A percentile compares a stretch with the other conserved stretches of the same genome.
Evolutionary conservation across 768 basidiomycete species (phyloP).

Genomic region (Rhodotorula sphaerocarpa): DNA sequence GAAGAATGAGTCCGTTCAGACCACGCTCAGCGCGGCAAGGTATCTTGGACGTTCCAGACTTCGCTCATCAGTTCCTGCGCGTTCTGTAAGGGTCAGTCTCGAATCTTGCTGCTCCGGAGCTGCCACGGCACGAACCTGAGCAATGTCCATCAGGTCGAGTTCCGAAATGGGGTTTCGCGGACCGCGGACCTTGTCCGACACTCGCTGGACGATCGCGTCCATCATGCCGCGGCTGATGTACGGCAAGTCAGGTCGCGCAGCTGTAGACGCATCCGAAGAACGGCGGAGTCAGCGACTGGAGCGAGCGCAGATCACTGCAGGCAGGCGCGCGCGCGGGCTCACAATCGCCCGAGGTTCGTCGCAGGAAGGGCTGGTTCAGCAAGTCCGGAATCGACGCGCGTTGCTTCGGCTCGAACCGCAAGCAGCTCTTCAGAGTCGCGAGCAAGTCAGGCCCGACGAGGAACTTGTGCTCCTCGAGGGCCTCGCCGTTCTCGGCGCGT

Average conservation of each 20-base stretch:
- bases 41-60: constrained; percentile 1
- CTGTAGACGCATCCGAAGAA: too few relatives aligned
- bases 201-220: constrained; percentile 7
- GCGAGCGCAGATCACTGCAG: not conserved
- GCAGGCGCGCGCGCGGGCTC: too few relatives aligned
- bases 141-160: constrained; percentile 1
- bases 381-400: constrained; percentile 80
- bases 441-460: constrained; percentile 70
- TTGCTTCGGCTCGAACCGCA: constrained; percentile 69
- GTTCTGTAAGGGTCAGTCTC: not conserved
- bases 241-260: not conserved
- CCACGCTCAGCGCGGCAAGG: not conserved
- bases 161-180: not conserved
- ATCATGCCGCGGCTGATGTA: constrained; percentile 3
- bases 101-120: not conserved
- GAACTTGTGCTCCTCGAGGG: constrained; percentile 60
- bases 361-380: constrained; percentile 44
- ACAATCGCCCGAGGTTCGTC: constrained; percentile 13
- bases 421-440: constrained; percentile 69
- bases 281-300: not conserved
- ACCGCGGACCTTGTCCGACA: constrained; percentile 15
- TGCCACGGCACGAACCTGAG: not conserved
- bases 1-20: not conserved
- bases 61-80: constrained; percentile 4
- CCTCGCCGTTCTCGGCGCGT: constrained; percentile 48